phyloP scores from a whole-genome alignment of 768 basidiomycete species.

The Lactifluus subvellereus region DNA sequence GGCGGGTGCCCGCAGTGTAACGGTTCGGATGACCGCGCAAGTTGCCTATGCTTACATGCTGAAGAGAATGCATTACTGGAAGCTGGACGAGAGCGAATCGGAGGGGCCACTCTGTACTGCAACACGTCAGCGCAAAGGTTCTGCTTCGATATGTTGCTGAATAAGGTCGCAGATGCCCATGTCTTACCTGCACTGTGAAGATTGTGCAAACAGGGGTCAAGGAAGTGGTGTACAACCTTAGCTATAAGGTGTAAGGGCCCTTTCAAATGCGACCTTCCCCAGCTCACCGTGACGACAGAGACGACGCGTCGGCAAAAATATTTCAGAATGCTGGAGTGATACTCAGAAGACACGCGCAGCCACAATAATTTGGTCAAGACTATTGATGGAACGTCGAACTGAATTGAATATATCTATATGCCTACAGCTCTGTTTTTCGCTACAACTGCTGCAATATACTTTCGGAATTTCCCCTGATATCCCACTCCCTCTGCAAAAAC shows the following conservation, averaged over 20 bases:
- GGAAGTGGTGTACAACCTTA: conserved; percentile 89
- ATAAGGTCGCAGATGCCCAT: conserved; percentile 71
- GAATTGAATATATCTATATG: neutral
- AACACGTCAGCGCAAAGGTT: conserved; percentile 68
- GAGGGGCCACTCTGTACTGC: conserved; percentile 86
- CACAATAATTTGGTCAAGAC: conserved; percentile 20
- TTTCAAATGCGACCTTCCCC: neutral
- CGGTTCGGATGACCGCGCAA: conserved; percentile 47
- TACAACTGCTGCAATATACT: conserved; percentile 22
- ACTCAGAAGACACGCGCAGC: conserved; percentile 63
- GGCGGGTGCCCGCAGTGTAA: conserved; percentile 88
- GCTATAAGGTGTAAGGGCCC: conserved; percentile 81
- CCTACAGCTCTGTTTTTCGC: neutral
- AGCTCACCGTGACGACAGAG: conserved; percentile 40
- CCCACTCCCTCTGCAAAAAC: conserved; percentile 60
- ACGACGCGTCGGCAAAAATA: conserved; percentile 73
- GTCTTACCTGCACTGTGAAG: conserved; percentile 93
- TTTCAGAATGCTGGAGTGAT: conserved; percentile 80
- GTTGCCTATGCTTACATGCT: conserved; percentile 93
- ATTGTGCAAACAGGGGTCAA: conserved; percentile 93
- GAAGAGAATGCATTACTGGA: conserved; percentile 97
- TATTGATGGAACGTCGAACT: neutral
- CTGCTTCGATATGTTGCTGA: conserved; percentile 10
- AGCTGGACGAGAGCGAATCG: conserved; percentile 88
- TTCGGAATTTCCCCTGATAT: conserved; percentile 43